These are phyloP conservation scores for Cystobasidium slooffiae DNA, from an alignment of 1,284 basidiomycete species.

Conservation along the genomic window DNA sequence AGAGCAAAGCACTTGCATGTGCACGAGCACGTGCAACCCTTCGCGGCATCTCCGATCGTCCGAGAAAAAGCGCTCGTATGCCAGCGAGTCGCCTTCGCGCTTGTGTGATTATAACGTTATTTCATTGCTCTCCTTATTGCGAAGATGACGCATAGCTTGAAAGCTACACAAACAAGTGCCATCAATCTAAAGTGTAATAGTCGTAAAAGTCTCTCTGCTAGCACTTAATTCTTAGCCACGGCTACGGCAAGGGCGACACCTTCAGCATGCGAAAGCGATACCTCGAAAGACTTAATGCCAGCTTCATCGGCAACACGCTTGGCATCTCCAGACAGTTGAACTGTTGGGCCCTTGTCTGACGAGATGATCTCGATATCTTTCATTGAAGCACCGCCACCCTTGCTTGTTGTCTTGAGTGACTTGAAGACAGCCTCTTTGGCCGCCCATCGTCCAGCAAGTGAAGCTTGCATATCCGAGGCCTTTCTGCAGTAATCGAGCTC, in stretches of 20 bases:
- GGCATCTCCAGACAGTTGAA: conserved; percentile 78
- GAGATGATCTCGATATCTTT: conserved; percentile 95
- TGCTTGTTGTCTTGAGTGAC: conserved; percentile 85
- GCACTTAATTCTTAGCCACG: conserved; percentile 44
- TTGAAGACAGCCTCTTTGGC: conserved; percentile 99
- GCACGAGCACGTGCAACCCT: conserved; percentile 4
- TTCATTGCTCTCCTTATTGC: too few relatives aligned
- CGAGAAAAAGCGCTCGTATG: background rate
- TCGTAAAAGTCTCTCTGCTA: background rate
- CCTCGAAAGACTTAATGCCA: conserved; percentile 73
- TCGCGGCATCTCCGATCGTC: background rate
- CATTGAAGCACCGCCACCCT: conserved; percentile 90
- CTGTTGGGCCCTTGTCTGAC: conserved; percentile 59
- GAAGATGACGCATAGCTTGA: too few relatives aligned
- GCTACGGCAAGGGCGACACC: conserved; percentile 51
- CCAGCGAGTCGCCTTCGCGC: background rate
- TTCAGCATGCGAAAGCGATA: conserved; percentile 81
- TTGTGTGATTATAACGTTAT: background rate
- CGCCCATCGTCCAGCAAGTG: conserved; percentile 94
- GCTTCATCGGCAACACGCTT: conserved; percentile 72
- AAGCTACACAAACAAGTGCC: background rate
- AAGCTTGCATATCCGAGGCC: conserved; percentile 85
- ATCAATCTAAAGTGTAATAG: background rate
- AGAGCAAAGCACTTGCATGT: background rate
- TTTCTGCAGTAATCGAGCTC: conserved; percentile 84